These are phyloP conservation scores for Apiospora phragmitis DNA, from an alignment of 2,329 filamentous ascomycete species.

Conservation along the genomic window DNA sequence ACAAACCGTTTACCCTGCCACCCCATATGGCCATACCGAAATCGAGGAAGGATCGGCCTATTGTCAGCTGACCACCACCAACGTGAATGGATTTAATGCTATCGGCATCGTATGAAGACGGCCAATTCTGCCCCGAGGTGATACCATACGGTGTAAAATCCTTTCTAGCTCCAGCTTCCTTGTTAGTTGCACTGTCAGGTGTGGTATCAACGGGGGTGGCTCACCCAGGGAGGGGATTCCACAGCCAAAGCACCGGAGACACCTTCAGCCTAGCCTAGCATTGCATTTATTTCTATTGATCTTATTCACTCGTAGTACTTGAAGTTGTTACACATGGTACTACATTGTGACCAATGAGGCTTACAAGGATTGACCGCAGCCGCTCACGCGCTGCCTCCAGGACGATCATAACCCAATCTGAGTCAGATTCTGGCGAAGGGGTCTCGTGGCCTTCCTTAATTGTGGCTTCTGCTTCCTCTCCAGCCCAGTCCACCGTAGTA, in stretches of 20 bases:
- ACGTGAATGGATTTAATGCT: not conserved
- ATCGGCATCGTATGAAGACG: not conserved
- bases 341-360: not conserved
- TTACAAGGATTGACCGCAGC: not conserved
- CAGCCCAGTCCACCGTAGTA: not conserved
- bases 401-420: not conserved
- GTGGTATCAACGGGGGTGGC: too few relatives aligned
- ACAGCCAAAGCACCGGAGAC: too few relatives aligned
- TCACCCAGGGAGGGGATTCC: too few relatives aligned
- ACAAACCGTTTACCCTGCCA: not conserved
- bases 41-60: not conserved
- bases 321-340: not conserved
- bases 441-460: not conserved
- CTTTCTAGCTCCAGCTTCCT: not conserved
- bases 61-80: not conserved
- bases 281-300: not conserved
- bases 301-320: not conserved
- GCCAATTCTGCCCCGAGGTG: too few relatives aligned
- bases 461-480: not conserved
- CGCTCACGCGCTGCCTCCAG: not conserved
- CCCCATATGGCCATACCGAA: not conserved
- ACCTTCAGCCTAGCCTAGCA: not conserved
- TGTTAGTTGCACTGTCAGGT: not conserved
- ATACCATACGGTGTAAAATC: not conserved
- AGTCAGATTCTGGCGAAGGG: not conserved